phyloP scores from a whole-genome alignment of 176 grass and related monocot genomes.

The Eleusine coracana region DNA sequence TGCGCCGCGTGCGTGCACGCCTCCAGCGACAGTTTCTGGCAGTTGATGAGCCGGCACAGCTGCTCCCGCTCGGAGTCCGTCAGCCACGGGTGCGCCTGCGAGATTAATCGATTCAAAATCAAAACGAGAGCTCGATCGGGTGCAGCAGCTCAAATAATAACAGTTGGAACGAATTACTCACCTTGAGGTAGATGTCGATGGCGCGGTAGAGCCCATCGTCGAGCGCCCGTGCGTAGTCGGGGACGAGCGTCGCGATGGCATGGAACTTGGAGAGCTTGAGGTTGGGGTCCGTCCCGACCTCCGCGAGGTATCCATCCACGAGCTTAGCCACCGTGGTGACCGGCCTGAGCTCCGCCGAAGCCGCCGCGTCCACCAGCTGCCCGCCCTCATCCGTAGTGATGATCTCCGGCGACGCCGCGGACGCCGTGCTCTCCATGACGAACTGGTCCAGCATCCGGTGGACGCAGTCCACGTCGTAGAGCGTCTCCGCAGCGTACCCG shows the following conservation, averaged over 20 bases:
- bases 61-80: conserved; percentile 76
- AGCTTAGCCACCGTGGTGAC: conserved; percentile 72
- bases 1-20: conserved; percentile 91
- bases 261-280: conserved; percentile 77
- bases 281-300: conserved; percentile 68
- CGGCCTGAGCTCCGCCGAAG: conserved; percentile 50
- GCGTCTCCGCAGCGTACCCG: conserved; percentile 57
- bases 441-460: conserved; percentile 89
- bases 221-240: conserved; percentile 64
- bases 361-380: conserved; percentile 24
- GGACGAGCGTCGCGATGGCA: conserved; percentile 61
- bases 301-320: conserved; percentile 80
- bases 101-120: too few species aligned
- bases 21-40: conserved; percentile 92
- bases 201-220: conserved; percentile 87
- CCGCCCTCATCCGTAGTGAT: conserved; percentile 40
- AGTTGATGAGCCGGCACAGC: conserved; percentile 83
- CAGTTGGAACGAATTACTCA: conserved; percentile 2
- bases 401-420: conserved; percentile 51
- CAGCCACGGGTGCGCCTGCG: conserved; percentile 84
- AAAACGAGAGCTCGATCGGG: not conserved
- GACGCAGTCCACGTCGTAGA: conserved; percentile 82
- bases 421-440: conserved; percentile 44
- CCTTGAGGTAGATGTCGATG: conserved; percentile 88
- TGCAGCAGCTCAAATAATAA: not conserved